Percentiles rank a stretch among this genome's conserved stretches.
phyloP scores from a whole-genome alignment of 129 eudicot species.

The Calendula officinalis region DNA sequence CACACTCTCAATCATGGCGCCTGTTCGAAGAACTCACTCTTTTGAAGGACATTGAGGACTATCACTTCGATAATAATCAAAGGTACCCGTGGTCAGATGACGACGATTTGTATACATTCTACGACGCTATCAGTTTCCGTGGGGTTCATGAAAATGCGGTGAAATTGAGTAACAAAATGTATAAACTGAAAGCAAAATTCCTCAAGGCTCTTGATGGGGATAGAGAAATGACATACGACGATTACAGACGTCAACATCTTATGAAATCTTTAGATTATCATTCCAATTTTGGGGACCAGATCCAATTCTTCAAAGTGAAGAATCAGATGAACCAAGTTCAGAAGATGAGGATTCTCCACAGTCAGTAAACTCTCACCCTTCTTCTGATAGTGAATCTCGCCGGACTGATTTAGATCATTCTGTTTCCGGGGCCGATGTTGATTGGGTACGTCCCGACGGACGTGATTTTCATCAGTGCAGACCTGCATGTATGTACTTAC shows the following conservation, averaged over 20 bases:
- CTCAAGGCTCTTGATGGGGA: not conserved
- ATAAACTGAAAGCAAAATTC: not conserved
- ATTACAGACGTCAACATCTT: not conserved
- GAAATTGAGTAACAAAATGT: constrained; percentile 4
- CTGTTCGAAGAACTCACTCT: not conserved
- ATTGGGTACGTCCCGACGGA: constrained; percentile 88
- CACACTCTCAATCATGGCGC: too few relatives aligned
- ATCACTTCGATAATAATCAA: not conserved
- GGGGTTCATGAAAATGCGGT: not conserved
- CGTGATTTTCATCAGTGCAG: constrained; percentile 90
- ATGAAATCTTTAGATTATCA: not conserved
- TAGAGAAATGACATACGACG: too few relatives aligned
- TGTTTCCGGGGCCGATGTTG: too few relatives aligned
- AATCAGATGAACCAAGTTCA: too few relatives aligned
- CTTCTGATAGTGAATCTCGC: too few relatives aligned
- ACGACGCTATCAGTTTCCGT: not conserved
- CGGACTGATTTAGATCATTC: too few relatives aligned
- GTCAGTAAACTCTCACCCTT: too few relatives aligned
- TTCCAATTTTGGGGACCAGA: not conserved
- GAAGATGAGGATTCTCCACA: too few relatives aligned
- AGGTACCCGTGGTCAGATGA: not conserved
- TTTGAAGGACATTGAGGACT: not conserved
- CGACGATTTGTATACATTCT: not conserved
- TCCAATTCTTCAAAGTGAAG: too few relatives aligned
- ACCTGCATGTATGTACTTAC: constrained; percentile 65